These are phyloP conservation scores for Elsinoe ampelina DNA, from an alignment of 2,329 filamentous ascomycete genomes.

Conservation along the genomic window DNA sequence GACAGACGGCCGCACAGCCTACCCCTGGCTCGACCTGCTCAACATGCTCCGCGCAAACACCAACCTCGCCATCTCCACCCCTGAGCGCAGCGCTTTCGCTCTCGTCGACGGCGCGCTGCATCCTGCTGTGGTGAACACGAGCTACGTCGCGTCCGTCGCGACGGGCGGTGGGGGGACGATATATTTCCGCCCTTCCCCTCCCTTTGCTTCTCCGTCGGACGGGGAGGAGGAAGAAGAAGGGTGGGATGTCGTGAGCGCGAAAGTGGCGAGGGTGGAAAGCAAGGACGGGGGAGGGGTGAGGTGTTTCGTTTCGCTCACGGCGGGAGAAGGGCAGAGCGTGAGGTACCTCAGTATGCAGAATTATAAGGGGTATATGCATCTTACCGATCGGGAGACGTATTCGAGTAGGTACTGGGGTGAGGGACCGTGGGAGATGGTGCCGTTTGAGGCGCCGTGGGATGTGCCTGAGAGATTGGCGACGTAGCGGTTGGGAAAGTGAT, in stretches of 20 bases:
- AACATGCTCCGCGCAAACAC: background rate
- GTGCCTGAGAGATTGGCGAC: background rate
- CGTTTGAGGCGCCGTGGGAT: background rate
- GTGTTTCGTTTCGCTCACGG: background rate
- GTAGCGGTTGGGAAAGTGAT: background rate
- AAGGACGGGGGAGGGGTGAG: background rate
- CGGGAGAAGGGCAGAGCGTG: background rate
- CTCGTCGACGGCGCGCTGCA: background rate
- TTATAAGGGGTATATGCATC: conserved; percentile 8
- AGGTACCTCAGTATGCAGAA: background rate
- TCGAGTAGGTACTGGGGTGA: conserved; percentile 1
- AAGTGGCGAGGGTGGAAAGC: background rate
- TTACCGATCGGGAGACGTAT: background rate
- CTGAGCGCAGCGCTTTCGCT: background rate
- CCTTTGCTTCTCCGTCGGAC: no score
- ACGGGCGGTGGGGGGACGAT: background rate
- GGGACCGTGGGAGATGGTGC: conserved; percentile 3
- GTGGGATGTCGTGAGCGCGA: background rate
- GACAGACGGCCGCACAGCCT: background rate
- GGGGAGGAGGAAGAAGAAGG: background rate
- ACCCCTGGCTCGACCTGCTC: background rate
- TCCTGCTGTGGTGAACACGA: background rate
- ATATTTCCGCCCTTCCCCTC: background rate
- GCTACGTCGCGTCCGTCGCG: background rate
- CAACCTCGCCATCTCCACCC: background rate